Evolutionary conservation across 2,329 filamentous ascomycete genomes (phyloP).

Genomic region (Exophiala xenobiotica): DNA sequence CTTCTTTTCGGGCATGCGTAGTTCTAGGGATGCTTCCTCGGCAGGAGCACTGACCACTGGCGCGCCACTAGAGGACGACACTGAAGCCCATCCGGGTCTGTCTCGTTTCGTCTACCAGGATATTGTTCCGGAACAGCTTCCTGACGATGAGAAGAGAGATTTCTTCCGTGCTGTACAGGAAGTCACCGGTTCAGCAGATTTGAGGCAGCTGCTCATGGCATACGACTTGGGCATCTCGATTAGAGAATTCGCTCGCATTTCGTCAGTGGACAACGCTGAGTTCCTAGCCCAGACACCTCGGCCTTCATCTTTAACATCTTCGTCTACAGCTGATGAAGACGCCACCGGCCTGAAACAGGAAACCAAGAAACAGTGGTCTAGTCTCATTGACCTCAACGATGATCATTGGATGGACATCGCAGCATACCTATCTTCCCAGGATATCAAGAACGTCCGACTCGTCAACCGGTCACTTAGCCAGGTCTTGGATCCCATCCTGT

Average conservation of each 20-base stretch:
- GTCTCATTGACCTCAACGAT: conserved; percentile 48
- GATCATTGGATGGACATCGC: conserved; percentile 64
- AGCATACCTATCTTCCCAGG: conserved; percentile 55
- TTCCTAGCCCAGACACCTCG: not conserved
- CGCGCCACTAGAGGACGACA: not conserved
- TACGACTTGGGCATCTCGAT: not conserved
- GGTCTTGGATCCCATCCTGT: conserved; percentile 59
- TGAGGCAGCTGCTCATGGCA: not conserved
- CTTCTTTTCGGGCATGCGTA: not conserved
- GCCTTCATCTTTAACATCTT: not conserved
- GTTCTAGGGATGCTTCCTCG: not conserved
- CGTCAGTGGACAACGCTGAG: not conserved
- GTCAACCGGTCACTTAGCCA: conserved; percentile 60
- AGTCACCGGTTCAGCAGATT: not conserved
- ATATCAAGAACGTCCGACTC: conserved; percentile 61
- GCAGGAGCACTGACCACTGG: not conserved
- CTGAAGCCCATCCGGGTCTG: no score
- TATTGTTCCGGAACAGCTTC: conserved; percentile 19
- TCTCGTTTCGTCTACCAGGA: conserved; percentile 15
- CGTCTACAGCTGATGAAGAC: not conserved
- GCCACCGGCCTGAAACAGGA: not conserved
- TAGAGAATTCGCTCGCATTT: not conserved
- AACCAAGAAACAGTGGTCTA: not conserved
- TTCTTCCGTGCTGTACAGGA: conserved; percentile 7
- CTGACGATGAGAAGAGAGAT: conserved; percentile 11